phyloP scores from a whole-genome alignment of 208 protist species.

The Lotmaria passim region DNA sequence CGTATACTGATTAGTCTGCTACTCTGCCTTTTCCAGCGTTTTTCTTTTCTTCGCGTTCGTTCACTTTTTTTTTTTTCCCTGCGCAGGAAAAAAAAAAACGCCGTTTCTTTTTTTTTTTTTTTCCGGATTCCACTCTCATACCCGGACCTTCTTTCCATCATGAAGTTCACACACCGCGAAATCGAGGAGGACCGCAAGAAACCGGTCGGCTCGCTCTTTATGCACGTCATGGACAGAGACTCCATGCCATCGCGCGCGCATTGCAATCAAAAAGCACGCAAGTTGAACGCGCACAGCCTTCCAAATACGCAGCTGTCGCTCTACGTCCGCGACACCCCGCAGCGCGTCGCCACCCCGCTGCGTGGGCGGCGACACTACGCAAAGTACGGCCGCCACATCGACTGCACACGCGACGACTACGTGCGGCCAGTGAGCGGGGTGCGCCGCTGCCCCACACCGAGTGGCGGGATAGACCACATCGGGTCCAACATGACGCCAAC shows the following conservation, averaged over 20 bases:
- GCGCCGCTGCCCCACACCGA: slow-evolving; percentile 11
- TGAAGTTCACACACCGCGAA: slow-evolving; percentile 56
- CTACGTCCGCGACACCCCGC: slow-evolving; percentile 33
- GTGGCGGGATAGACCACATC: slow-evolving; percentile 39
- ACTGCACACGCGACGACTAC: slow-evolving; percentile 10
- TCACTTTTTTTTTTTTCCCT: no score
- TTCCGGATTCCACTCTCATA: not conserved
- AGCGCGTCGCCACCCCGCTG: slow-evolving; percentile 20
- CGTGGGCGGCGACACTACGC: slow-evolving; percentile 46
- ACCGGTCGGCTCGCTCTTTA: slow-evolving; percentile 75
- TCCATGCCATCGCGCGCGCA: slow-evolving; percentile 36
- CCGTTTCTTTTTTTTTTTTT: not conserved
- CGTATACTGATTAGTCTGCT: no score
- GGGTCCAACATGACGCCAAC: slow-evolving; percentile 33
- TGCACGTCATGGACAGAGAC: slow-evolving; percentile 59
- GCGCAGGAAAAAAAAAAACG: no score
- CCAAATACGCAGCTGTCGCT: slow-evolving; percentile 64
- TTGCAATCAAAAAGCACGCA: slow-evolving; percentile 32
- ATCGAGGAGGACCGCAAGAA: slow-evolving; percentile 55
- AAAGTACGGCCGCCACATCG: slow-evolving; percentile 14
- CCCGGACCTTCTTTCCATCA: not conserved
- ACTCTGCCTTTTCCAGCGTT: no score
- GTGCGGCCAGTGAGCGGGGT: slow-evolving; percentile 15
- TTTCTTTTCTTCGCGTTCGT: no score
- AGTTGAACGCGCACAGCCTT: slow-evolving; percentile 54